A percentile compares a stretch with the other conserved stretches of the same genome.
These are phyloP conservation scores for Taiozyma sp. DNA, from an alignment of 1,139 yeast species.

Conservation along the genomic window DNA sequence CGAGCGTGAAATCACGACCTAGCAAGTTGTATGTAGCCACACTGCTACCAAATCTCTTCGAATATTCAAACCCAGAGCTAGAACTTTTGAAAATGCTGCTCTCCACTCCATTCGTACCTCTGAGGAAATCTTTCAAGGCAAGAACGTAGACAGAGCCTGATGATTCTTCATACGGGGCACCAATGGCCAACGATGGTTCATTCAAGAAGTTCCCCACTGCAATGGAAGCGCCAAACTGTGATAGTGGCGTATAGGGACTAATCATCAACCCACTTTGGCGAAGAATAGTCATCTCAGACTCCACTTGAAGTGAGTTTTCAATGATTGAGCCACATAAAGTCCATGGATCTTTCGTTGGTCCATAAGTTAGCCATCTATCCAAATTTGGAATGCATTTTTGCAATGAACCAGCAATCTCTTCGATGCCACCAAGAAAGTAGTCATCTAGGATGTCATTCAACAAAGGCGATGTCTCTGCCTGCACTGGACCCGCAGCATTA, in stretches of 20 bases:
- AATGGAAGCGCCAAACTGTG: conserved; percentile 41
- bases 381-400: conserved; percentile 33
- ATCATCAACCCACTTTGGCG: conserved; percentile 11
- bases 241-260: conserved; percentile 27
- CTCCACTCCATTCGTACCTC: neutral
- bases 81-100: neutral
- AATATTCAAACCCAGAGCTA: conserved; percentile 8
- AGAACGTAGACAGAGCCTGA: conserved; percentile 39
- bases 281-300: neutral
- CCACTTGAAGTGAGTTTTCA: neutral
- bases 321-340: conserved; percentile 32
- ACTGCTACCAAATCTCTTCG: conserved; percentile 30
- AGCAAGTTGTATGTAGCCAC: conserved; percentile 22
- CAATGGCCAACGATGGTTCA: conserved; percentile 38
- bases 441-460: conserved; percentile 36
- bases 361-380: conserved; percentile 36
- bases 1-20: conserved; percentile 26
- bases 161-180: conserved; percentile 41
- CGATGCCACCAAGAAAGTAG: conserved; percentile 48
- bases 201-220: conserved; percentile 35
- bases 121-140: conserved; percentile 25
- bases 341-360: conserved; percentile 33
- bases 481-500: conserved; percentile 26
- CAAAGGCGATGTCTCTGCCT: conserved; percentile 38
- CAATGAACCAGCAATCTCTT: conserved; percentile 38